phyloP scores from a whole-genome alignment of 148 eudicot species.

The Cornus suecica region DNA sequence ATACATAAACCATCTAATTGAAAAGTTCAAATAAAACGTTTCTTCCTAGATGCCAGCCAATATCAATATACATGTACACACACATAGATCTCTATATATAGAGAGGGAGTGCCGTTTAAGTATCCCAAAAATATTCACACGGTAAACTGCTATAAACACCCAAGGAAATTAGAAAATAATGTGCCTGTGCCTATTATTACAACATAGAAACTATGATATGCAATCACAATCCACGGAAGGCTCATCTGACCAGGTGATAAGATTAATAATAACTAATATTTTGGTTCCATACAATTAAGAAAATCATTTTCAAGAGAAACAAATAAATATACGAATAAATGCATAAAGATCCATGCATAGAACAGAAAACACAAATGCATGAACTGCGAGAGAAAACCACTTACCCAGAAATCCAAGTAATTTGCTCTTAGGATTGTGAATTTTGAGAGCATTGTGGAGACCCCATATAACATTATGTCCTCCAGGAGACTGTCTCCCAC shows the following conservation, averaged over 20 bases:
- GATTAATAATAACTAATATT: neutral
- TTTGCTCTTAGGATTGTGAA: slow-evolving; percentile 63
- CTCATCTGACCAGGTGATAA: neutral
- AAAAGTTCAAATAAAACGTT: neutral
- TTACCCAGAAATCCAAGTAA: slow-evolving; percentile 93
- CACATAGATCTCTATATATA: too few relatives aligned
- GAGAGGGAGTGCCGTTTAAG: neutral
- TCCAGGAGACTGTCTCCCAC: slow-evolving; percentile 98
- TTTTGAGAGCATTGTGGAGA: slow-evolving; percentile 75
- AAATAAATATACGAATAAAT: neutral
- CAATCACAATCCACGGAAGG: neutral
- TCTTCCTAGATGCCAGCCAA: neutral
- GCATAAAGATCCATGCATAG: neutral
- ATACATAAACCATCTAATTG: neutral
- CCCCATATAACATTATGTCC: slow-evolving; percentile 99
- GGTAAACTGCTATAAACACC: neutral
- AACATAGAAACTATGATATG: neutral
- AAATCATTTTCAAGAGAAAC: neutral
- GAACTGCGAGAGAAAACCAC: neutral
- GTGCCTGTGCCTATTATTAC: neutral
- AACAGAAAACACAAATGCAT: neutral
- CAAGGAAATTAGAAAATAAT: neutral
- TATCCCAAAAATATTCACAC: neutral
- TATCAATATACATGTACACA: neutral
- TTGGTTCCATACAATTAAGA: neutral